Percentiles rank a stretch among this genome's conserved stretches.
Evolutionary conservation across 306 rosid species (phyloP).

Genomic region (Ceratonia siliqua): DNA sequence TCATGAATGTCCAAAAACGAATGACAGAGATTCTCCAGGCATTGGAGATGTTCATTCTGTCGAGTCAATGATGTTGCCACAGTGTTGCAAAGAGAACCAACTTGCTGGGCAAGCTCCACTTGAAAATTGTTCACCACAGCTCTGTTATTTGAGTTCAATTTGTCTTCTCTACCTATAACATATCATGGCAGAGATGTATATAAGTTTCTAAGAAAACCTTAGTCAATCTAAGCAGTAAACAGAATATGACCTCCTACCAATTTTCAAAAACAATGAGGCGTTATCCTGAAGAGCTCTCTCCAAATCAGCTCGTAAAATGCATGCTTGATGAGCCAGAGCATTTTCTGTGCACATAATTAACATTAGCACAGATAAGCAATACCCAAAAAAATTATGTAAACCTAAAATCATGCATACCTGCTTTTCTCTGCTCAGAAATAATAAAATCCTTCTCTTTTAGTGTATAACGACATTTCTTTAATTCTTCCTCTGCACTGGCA

Average conservation of each 20-base stretch:
- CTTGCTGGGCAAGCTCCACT: constrained; percentile 64
- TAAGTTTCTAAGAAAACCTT: neutral
- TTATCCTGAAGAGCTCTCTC: constrained; percentile 84
- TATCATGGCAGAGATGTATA: neutral
- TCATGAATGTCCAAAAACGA: constrained; percentile 68
- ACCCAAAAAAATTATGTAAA: neutral
- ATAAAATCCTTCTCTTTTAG: constrained; percentile 74
- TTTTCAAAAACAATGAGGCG: constrained; percentile 71
- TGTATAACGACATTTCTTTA: constrained; percentile 65
- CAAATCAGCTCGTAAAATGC: constrained; percentile 70
- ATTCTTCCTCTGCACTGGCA: constrained; percentile 65
- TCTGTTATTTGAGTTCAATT: constrained; percentile 66
- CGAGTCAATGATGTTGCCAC: constrained; percentile 63
- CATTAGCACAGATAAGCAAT: neutral
- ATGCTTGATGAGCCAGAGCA: constrained; percentile 89
- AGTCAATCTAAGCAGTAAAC: neutral
- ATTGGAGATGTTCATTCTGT: constrained; percentile 78
- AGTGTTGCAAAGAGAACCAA: constrained; percentile 74
- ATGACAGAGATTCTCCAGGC: constrained; percentile 69
- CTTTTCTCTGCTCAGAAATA: constrained; percentile 86
- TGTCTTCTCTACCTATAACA: constrained; percentile 81
- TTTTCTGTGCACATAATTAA: constrained; percentile 60
- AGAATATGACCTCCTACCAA: constrained; percentile 51
- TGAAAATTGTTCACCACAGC: constrained; percentile 71
- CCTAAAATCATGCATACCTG: constrained; percentile 51